phyloP scores from a whole-genome alignment of 2,329 filamentous ascomycete species.

The Mycogone perniciosa region DNA sequence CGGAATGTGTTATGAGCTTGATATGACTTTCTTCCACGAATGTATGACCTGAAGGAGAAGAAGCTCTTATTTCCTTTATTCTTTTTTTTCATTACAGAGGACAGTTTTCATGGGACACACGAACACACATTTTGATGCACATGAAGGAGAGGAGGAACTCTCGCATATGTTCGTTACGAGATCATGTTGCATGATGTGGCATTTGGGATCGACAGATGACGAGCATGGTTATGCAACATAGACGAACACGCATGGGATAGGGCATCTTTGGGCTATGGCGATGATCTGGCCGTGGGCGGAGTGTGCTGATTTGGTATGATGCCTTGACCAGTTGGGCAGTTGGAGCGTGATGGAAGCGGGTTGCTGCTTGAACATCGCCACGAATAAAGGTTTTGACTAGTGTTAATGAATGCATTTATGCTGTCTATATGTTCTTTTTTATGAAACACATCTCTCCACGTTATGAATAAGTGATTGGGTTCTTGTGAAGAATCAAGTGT shows the following conservation, averaged over 20 bases:
- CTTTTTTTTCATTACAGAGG: constrained; percentile 3
- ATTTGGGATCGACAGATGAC: constrained; percentile 8
- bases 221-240: constrained; percentile 15
- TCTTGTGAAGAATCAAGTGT: background rate
- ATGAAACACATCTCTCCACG: constrained; percentile 34
- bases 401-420: constrained; percentile 50
- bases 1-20: constrained; percentile 31
- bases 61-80: constrained; percentile 19
- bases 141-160: constrained; percentile 9
- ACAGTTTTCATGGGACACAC: constrained; percentile 6
- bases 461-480: background rate
- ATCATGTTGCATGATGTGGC: constrained; percentile 25
- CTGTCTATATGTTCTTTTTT: background rate
- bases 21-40: constrained; percentile 35
- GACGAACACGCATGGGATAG: constrained; percentile 16
- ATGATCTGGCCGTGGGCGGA: constrained; percentile 9
- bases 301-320: constrained; percentile 11
- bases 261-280: constrained; percentile 13
- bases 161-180: constrained; percentile 19
- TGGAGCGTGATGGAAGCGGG: constrained; percentile 9
- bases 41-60: constrained; percentile 35
- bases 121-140: constrained; percentile 1
- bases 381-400: constrained; percentile 42
- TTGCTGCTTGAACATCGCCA: constrained; percentile 2
- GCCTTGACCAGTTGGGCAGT: constrained; percentile 14